Evolutionary conservation across 805 yeast genomes (phyloP).

Genomic region (Jamesozyma lodderae): DNA sequence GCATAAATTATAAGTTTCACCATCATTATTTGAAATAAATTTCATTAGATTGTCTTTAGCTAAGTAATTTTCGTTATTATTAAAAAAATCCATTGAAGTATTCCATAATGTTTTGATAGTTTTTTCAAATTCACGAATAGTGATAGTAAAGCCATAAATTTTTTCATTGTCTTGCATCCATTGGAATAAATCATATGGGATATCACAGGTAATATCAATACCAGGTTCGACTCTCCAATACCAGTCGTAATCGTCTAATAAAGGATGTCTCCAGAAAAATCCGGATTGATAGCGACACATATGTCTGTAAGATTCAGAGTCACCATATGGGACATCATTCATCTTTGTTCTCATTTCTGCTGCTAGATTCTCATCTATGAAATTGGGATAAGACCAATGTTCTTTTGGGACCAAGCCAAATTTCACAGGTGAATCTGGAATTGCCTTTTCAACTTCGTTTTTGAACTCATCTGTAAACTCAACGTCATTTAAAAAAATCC

Average conservation of each 20-base stretch:
- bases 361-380: slow-evolving; percentile 68
- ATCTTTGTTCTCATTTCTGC: slow-evolving; percentile 44
- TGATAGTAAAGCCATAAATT: slow-evolving; percentile 54
- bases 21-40: slow-evolving; percentile 55
- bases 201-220: slow-evolving; percentile 62
- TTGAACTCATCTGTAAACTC: neutral
- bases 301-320: slow-evolving; percentile 71
- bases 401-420: slow-evolving; percentile 47
- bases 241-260: slow-evolving; percentile 62
- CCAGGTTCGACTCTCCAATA: slow-evolving; percentile 93
- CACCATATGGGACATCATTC: slow-evolving; percentile 60
- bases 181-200: slow-evolving; percentile 70
- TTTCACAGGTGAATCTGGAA: slow-evolving; percentile 52
- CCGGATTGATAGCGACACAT: slow-evolving; percentile 91
- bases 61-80: slow-evolving; percentile 41
- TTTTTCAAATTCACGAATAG: slow-evolving; percentile 42
- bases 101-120: slow-evolving; percentile 76
- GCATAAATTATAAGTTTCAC: slow-evolving; percentile 58
- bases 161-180: slow-evolving; percentile 68
- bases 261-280: slow-evolving; percentile 64
- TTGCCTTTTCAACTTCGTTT: slow-evolving; percentile 40
- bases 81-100: slow-evolving; percentile 53
- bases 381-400: slow-evolving; percentile 81
- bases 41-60: slow-evolving; percentile 41
- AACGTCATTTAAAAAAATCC: slow-evolving; percentile 83